Evolutionary conservation across 352 stramenopile species (phyloP).

Genomic region (Aphanomyces astaci): DNA sequence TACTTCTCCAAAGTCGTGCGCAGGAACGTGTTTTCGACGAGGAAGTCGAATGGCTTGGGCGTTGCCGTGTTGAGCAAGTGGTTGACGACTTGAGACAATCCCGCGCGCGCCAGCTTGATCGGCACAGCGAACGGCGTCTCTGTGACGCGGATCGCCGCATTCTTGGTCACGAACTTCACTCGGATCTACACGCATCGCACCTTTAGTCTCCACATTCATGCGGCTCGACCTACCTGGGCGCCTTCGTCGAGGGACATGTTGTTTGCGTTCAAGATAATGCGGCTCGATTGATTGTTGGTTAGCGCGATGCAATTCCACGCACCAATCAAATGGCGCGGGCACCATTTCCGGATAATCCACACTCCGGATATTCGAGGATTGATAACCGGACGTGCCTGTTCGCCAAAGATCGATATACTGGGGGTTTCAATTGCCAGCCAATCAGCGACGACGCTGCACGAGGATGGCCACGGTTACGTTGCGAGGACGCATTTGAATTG

Average conservation of each 20-base stretch:
- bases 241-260: not conserved
- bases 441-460: not conserved
- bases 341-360: not conserved
- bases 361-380: not conserved
- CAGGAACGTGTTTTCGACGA: conserved; percentile 67
- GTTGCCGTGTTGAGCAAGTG: conserved; percentile 62
- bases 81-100: conserved; percentile 85
- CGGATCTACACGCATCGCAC: too few relatives aligned
- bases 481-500: not conserved
- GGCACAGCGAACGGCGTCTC: conserved; percentile 86
- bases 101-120: conserved; percentile 61
- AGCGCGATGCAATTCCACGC: not conserved
- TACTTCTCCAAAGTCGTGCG: conserved; percentile 74
- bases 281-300: not conserved
- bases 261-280: not conserved
- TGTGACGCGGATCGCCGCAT: conserved; percentile 78
- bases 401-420: not conserved
- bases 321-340: not conserved
- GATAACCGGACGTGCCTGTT: not conserved
- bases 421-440: not conserved
- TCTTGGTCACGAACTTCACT: conserved; percentile 87
- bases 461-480: not conserved
- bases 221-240: not conserved
- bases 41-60: conserved; percentile 78
- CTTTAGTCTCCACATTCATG: too few relatives aligned